Evolutionary conservation across 768 basidiomycete species (phyloP).

Genomic region (Leccinellum albellum): DNA sequence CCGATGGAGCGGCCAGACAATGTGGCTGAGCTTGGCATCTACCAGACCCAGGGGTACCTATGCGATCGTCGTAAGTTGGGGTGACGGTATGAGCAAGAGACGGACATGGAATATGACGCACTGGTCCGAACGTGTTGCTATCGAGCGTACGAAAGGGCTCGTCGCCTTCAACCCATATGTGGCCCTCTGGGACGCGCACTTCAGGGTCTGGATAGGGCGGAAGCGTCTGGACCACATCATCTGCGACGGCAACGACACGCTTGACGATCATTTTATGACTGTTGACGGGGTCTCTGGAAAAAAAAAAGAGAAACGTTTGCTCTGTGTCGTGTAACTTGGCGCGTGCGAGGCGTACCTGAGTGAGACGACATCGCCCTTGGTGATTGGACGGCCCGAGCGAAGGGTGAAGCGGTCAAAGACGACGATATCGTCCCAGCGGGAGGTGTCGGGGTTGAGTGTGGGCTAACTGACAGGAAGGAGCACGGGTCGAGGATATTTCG

Average conservation of each 20-base stretch:
- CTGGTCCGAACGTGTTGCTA: conserved; percentile 71
- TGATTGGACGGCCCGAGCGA: conserved; percentile 33
- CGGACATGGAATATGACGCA: conserved; percentile 32
- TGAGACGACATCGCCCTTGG: conserved; percentile 63
- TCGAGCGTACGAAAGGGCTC: conserved; percentile 50
- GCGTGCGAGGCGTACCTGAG: conserved; percentile 47
- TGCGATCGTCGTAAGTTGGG: neutral
- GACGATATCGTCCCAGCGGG: conserved; percentile 55
- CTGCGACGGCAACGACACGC: conserved; percentile 59
- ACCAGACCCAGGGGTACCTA: conserved; percentile 45
- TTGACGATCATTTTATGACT: conserved; percentile 56
- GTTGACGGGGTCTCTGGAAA: conserved; percentile 57
- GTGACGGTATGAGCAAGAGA: neutral
- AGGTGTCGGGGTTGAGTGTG: conserved; percentile 71
- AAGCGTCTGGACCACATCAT: conserved; percentile 62
- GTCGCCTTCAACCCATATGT: conserved; percentile 68
- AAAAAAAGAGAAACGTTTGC: too few species aligned
- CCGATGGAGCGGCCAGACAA: conserved; percentile 52
- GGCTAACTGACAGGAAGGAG: conserved; percentile 46
- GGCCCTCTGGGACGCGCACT: conserved; percentile 55
- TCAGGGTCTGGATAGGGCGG: conserved; percentile 59
- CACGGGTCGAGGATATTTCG: neutral
- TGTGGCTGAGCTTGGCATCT: conserved; percentile 45
- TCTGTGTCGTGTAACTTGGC: too few species aligned
- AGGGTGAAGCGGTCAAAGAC: conserved; percentile 56